Percentiles rank a stretch among this genome's conserved stretches.
Conservation (phyloP, 306 rosid genomes). For the Begonia fuchsioides region DNA sequence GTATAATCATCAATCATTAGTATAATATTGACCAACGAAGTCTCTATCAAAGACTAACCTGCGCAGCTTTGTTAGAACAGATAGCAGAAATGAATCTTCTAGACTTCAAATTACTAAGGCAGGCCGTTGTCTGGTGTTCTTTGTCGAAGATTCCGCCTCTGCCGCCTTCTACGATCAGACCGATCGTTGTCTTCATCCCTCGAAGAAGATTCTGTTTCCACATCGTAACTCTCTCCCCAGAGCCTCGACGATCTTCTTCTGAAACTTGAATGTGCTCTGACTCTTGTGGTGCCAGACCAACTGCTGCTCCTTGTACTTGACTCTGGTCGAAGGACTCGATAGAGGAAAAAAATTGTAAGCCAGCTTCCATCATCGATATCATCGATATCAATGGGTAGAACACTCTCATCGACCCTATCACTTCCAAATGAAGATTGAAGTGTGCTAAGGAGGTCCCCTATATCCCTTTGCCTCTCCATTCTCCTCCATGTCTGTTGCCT, state of each 20-base stretch:
- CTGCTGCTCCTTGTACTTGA: not conserved
- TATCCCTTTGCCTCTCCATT: conserved; percentile 82
- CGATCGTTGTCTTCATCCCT: not conserved
- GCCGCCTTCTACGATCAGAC: not conserved
- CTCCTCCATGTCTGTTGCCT: conserved; percentile 78
- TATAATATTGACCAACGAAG: too few species aligned
- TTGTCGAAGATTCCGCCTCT: not conserved
- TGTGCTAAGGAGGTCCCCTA: conserved; percentile 74
- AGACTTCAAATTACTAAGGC: too few species aligned
- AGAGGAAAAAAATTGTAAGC: not conserved
- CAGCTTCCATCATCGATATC: not conserved
- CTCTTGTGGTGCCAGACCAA: not conserved
- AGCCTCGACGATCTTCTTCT: not conserved
- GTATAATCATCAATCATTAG: too few species aligned
- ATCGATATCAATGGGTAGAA: conserved; percentile 3
- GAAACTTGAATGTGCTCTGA: not conserved
- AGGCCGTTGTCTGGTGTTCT: not conserved
- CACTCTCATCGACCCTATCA: conserved; percentile 11
- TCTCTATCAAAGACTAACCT: too few species aligned
- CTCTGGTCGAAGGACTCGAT: not conserved
- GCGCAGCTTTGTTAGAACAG: too few species aligned
- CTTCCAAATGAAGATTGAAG: conserved; percentile 68
- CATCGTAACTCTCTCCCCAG: not conserved
- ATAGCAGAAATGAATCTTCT: too few species aligned
- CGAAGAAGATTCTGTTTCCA: not conserved